Conservation (phyloP, 257 asterid genomes). For the Nicotiana benthamiana region DNA sequence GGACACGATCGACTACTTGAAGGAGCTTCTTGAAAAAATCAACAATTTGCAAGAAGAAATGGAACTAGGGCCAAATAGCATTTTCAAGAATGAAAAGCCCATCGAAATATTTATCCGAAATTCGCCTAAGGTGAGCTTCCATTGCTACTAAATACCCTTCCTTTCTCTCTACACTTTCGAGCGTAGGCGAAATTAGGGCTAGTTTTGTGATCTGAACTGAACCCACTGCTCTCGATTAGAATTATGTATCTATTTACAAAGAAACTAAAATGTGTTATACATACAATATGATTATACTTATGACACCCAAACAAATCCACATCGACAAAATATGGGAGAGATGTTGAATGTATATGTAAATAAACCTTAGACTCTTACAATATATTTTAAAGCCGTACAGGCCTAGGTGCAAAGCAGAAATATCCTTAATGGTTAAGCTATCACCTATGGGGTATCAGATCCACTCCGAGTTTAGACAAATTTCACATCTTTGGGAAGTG, state of each 20-base stretch:
- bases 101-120: constrained; percentile 38
- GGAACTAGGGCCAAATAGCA: constrained; percentile 29
- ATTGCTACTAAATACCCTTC: not conserved
- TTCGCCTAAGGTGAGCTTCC: constrained; percentile 54
- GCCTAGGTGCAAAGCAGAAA: no score
- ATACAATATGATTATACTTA: not conserved
- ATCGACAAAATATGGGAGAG: no score
- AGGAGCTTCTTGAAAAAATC: constrained; percentile 58
- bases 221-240: accelerated
- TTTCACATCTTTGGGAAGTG: no score
- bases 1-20: constrained; percentile 81
- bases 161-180: not conserved
- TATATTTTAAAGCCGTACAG: no score
- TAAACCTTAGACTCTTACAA: no score
- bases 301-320: no score
- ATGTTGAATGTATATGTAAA: no score
- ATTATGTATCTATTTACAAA: not conserved
- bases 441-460: no score
- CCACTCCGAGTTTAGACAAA: no score
- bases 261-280: not conserved
- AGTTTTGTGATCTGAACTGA: not conserved
- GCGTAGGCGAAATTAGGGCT: not conserved
- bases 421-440: no score
- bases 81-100: constrained; percentile 49
- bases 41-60: constrained; percentile 46